Base-by-base conservation (phyloP, 1,284 basidiomycete genomes). In the Erythrobasidium hasegawianum region DNA sequence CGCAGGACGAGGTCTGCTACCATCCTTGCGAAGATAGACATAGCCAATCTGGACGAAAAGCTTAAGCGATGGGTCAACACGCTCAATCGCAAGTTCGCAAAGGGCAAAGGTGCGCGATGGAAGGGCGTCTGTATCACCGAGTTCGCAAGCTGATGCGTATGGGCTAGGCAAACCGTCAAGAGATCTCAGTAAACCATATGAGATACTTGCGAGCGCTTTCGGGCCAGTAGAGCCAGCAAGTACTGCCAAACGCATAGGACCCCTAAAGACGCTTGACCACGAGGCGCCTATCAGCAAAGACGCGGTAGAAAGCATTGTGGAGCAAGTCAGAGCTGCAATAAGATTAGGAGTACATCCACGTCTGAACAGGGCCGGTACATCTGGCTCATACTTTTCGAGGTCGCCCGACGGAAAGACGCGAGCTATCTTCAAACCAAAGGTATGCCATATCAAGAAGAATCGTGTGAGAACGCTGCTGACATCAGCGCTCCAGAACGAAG, bases 321-420 rank as follows among this genome's bases (percentile, higher is more conserved):
- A 85, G 71, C 82, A 84, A 45, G 85, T 90, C 29, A 84, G 83
- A 72, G 80, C 77, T 62, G 87, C 88, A 11, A 89, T 93, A 72
- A 70, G 78, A 3, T 85, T 86, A 39, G 88, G 87, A 14, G 82
- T 90, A 53, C 89, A 93, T 72, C 90, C 90, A 1, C 90, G 90
- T 76, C 87, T 93, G 83, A 93, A 92, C 61, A 78, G 83, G 3
- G 90, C 90, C 73, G 90, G 90, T 10, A 90, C 87, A 1, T 89
- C 87, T 13, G 90, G 90, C 0, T 89, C 87, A 56, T 93, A 93
- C 77, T 93, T 92, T 78, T 88, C 87, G 22, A 83, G 88, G 67
- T 84, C 56, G 38, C 27, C 84, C 16, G 80, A 81, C 45, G 82
- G 88, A 7, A 86, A 87, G 70, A 90, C 87, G 16, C 84, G 90